phyloP scores from a whole-genome alignment of 73 alveolate genomes.

The Paramecium octaurelia region DNA sequence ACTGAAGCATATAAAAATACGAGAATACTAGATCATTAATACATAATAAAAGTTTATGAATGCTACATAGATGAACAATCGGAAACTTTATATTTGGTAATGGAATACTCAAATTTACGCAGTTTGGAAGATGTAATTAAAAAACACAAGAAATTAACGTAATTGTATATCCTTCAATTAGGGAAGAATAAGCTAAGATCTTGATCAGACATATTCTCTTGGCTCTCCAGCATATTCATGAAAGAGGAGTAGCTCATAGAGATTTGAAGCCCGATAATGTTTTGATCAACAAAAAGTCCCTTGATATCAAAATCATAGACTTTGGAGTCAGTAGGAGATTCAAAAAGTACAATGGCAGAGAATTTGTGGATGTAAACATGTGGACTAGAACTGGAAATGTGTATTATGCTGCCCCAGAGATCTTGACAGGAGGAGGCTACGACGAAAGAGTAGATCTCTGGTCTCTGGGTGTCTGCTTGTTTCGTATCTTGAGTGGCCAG shows the following conservation, averaged over 20 bases:
- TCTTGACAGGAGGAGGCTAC: constrained; percentile 68
- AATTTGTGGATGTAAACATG: constrained; percentile 36
- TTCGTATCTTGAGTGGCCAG: constrained; percentile 49
- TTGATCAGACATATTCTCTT: constrained; percentile 14
- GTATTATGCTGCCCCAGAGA: constrained; percentile 57
- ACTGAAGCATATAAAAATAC: constrained; percentile 50
- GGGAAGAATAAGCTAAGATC: constrained; percentile 18
- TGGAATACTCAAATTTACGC: constrained; percentile 23
- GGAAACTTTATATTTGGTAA: constrained; percentile 21
- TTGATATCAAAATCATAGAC: neutral
- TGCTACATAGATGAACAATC: constrained; percentile 47
- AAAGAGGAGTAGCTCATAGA: constrained; percentile 67
- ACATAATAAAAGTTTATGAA: constrained; percentile 57
- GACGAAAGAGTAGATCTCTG: constrained; percentile 91
- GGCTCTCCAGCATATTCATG: constrained; percentile 22
- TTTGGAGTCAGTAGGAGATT: constrained; percentile 28
- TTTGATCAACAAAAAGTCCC: constrained; percentile 27
- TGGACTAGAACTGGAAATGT: constrained; percentile 64
- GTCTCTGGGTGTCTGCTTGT: constrained; percentile 85
- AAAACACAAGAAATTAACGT: neutral
- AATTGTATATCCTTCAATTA: neutral
- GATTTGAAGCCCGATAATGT: constrained; percentile 89
- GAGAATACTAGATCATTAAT: constrained; percentile 13
- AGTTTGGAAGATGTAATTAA: neutral
- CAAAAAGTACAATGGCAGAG: neutral